A percentile compares a stretch with the other conserved stretches of the same genome.
phyloP scores from a whole-genome alignment of 2,329 filamentous ascomycete species.

The Penicillium polonicum region DNA sequence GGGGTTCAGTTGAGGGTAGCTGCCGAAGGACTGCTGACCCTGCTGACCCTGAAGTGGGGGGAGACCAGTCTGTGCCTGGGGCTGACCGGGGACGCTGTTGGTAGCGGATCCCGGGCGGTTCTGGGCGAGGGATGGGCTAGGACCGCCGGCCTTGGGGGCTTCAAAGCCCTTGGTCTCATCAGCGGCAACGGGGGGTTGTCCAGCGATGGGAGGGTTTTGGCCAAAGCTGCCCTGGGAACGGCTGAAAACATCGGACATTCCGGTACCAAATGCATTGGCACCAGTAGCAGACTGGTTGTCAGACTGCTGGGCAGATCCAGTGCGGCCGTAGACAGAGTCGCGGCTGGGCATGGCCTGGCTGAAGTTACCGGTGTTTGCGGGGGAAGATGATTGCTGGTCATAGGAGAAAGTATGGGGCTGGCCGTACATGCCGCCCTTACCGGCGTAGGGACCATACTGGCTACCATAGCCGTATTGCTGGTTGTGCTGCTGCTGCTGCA shows the following conservation, averaged over 20 bases:
- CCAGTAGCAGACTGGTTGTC: conserved; percentile 53
- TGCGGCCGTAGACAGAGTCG: conserved; percentile 60
- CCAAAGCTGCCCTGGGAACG: conserved; percentile 59
- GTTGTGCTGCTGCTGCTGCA: conserved; percentile 39
- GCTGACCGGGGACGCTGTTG: conserved; percentile 56
- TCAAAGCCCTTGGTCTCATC: conserved; percentile 62
- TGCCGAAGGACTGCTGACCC: conserved; percentile 56
- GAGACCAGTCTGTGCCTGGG: conserved; percentile 50
- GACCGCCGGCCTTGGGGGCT: conserved; percentile 56
- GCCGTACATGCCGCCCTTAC: conserved; percentile 62
- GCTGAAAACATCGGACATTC: conserved; percentile 60
- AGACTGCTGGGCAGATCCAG: conserved; percentile 56
- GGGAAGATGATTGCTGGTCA: conserved; percentile 65
- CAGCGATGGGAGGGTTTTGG: conserved; percentile 53
- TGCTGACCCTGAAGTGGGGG: conserved; percentile 56
- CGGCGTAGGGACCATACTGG: conserved; percentile 53
- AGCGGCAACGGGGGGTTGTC: conserved; percentile 47
- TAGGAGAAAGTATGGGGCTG: conserved; percentile 59
- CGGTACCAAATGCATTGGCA: conserved; percentile 49
- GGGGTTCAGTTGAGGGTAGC: conserved; percentile 55
- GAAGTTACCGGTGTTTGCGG: conserved; percentile 56
- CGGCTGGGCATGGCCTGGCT: conserved; percentile 47
- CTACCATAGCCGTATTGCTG: conserved; percentile 56
- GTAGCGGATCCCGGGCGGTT: conserved; percentile 63
- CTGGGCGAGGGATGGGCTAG: conserved; percentile 62